Evolutionary conservation across 2,329 filamentous ascomycete genomes (phyloP), one percentile per base, ranked within the genome.

Genomic region (Bertia moriformis): DNA sequence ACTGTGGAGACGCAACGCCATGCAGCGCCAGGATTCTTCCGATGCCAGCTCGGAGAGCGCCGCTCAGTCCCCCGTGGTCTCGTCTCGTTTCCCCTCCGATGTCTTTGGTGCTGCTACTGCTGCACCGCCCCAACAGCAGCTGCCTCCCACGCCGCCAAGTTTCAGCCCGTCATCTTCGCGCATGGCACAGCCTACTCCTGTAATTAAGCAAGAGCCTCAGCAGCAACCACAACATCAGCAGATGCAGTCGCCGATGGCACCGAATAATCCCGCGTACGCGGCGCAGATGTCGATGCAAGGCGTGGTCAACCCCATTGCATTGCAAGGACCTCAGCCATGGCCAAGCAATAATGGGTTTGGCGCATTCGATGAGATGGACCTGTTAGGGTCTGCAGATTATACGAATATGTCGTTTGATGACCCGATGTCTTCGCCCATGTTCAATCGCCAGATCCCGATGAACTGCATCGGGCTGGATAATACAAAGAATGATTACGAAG

Each of bases 31-130:
- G 48, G 63, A 63, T 36, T 76, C 71, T 1, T 60, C 69, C 40
- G 72, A 73, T 47, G 71, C 67, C 30, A 67, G 71, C 38, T 75
- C 72, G 4, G 70, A 75, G 19, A 66, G 66, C 45, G n/a, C n/a
- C n/a, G 65, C 65, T 35, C 65, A 69, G 39, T 64, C 60, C 4
- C 60, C 61, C 18, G 15, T 39, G 10, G 42, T 42, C 20, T 24
- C 39, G 20, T 29, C 40, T 24, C 40, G 37, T 15, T 35, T 35
- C 32, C 10, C 24, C 10, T 13, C 12, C 32, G 32, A 13, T 18
- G 7, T 17, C 32, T 35, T 27, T n/a, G 7, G 7, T 27, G n/a
- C n/a, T n/a, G n/a, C n/a, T n/a, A n/a, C n/a, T n/a, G n/a, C n/a
- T n/a, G n/a, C n/a, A n/a, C n/a, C n/a, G n/a, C 22, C 10, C 10